Conservation (phyloP, 352 stramenopile species). For the Phytophthora kernoviae region DNA sequence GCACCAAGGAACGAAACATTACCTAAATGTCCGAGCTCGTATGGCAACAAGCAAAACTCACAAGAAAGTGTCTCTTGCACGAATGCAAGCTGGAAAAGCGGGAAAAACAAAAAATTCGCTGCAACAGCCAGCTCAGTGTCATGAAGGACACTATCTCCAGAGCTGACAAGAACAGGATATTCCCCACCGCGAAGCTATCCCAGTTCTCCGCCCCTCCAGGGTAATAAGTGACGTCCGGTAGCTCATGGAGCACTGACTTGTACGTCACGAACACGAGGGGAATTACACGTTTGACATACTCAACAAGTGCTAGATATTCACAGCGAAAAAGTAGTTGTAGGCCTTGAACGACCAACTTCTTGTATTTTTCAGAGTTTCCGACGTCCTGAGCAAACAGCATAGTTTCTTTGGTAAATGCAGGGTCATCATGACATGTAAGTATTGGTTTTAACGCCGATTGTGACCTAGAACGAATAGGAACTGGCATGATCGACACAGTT, state of each 20-base stretch:
- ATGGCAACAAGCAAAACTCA: conserved; percentile 8
- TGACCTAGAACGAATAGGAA: neutral
- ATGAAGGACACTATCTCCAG: conserved; percentile 42
- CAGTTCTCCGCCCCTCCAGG: conserved; percentile 2
- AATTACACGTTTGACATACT: conserved; percentile 45
- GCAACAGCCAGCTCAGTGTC: conserved; percentile 20
- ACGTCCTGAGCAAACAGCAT: too few relatives aligned
- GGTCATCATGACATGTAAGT: too few relatives aligned
- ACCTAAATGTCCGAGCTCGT: conserved; percentile 19
- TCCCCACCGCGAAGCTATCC: conserved; percentile 6
- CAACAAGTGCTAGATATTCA: conserved; percentile 35
- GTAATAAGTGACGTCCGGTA: conserved; percentile 40
- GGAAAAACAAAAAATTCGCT: conserved; percentile 31
- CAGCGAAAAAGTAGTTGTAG: conserved; percentile 40
- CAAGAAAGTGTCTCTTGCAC: conserved; percentile 18
- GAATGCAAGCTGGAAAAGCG: conserved; percentile 36
- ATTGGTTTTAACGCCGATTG: neutral
- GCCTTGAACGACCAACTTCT: conserved; percentile 15
- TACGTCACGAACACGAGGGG: conserved; percentile 34
- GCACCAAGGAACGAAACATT: neutral
- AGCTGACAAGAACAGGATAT: conserved; percentile 25
- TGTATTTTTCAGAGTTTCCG: neutral
- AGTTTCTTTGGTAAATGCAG: too few relatives aligned
- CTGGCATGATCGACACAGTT: neutral
- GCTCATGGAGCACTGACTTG: conserved; percentile 28